Conservation (phyloP, 768 basidiomycete species). For the Rhodosporidiobolus sp. region DNA sequence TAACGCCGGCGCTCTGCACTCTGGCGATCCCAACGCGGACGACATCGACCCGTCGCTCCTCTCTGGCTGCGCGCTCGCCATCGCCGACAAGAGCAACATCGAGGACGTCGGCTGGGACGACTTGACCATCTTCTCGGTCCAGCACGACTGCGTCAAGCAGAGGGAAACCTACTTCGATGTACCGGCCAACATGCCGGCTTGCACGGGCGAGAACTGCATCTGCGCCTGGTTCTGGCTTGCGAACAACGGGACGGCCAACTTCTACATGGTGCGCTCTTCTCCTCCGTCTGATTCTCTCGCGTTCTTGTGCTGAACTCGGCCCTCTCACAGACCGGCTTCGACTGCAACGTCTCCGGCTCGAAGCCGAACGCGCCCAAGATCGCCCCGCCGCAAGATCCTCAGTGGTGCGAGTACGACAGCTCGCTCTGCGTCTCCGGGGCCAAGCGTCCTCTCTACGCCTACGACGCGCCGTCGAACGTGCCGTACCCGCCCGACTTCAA, state of each 20-base stretch:
- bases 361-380: slow-evolving; percentile 15
- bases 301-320: too few relatives aligned
- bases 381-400: slow-evolving; percentile 26
- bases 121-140: slow-evolving; percentile 44
- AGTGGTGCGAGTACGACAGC: slow-evolving; percentile 24
- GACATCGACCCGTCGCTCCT: slow-evolving; percentile 27
- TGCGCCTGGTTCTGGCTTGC: slow-evolving; percentile 44
- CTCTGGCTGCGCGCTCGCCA: slow-evolving; percentile 37
- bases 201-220: slow-evolving; percentile 46
- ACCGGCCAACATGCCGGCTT: slow-evolving; percentile 45
- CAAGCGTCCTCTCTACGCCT: slow-evolving; percentile 39
- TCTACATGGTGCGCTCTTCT: slow-evolving; percentile 11
- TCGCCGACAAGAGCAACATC: slow-evolving; percentile 37
- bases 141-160: slow-evolving; percentile 44
- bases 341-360: slow-evolving; percentile 29
- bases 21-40: slow-evolving; percentile 19
- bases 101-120: slow-evolving; percentile 42
- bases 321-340: slow-evolving; percentile 21
- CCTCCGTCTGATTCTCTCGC: too few relatives aligned
- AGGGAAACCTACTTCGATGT: slow-evolving; percentile 43
- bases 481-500: slow-evolving; percentile 14
- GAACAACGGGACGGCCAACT: slow-evolving; percentile 32
- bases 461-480: slow-evolving; percentile 32
- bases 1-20: slow-evolving; percentile 3
- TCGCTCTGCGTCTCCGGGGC: slow-evolving; percentile 15